Evolutionary conservation across 2,329 filamentous ascomycete species (phyloP).

Genomic region (Clarireedia homoeocarpa): DNA sequence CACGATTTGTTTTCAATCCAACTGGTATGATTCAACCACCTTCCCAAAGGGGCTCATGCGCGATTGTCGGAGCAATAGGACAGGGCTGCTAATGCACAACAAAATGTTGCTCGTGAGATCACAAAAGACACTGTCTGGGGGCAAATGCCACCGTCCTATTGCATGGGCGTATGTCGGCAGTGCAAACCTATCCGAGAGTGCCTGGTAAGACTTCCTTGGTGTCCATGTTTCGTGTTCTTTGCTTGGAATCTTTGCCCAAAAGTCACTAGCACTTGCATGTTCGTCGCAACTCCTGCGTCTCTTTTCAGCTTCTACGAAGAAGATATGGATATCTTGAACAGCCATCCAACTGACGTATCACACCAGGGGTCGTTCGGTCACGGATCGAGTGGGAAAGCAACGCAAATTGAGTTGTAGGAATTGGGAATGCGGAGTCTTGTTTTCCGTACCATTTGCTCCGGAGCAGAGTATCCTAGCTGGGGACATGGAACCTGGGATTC

Average conservation of each 20-base stretch:
- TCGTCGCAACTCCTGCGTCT: neutral
- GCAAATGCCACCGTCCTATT: constrained; percentile 17
- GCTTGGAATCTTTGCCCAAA: too few species aligned
- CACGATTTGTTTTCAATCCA: constrained; percentile 70
- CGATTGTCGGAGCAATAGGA: constrained; percentile 65
- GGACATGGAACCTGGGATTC: constrained; percentile 3
- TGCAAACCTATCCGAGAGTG: constrained; percentile 86
- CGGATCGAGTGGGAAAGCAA: constrained; percentile 57
- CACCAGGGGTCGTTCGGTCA: constrained; percentile 66
- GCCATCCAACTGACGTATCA: neutral
- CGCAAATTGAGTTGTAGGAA: constrained; percentile 80
- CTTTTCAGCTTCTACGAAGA: neutral
- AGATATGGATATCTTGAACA: neutral
- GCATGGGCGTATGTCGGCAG: constrained; percentile 85
- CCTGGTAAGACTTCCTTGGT: constrained; percentile 56
- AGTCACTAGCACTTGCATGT: too few species aligned
- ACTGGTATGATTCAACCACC: constrained; percentile 57
- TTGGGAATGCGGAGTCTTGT: constrained; percentile 89
- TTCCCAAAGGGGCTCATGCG: constrained; percentile 69
- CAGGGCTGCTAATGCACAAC: constrained; percentile 77
- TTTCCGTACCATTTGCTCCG: constrained; percentile 35
- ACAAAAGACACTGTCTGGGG: neutral
- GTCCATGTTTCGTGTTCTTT: neutral
- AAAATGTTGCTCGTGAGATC: constrained; percentile 58
- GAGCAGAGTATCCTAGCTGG: neutral